Evolutionary conservation across 176 grass and related monocot species (phyloP).

Genomic region (Saccharum spontaneum): DNA sequence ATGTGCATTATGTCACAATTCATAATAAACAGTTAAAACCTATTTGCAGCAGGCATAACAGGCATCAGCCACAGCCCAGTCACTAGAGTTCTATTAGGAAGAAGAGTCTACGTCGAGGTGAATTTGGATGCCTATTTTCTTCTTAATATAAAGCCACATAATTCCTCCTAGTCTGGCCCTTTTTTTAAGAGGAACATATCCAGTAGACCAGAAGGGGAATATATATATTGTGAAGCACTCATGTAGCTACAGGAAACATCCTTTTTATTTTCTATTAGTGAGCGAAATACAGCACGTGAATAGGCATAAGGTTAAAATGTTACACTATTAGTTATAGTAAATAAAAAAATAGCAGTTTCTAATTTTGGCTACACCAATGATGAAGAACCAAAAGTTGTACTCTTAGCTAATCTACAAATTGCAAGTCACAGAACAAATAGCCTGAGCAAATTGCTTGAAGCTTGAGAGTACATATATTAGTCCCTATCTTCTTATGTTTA

Average conservation of each 20-base stretch:
- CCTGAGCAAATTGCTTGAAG: not conserved
- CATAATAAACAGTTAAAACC: not conserved
- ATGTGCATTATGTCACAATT: slow-evolving; percentile 21
- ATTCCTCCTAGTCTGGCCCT: not conserved
- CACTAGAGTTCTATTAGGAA: not conserved
- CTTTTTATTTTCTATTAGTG: not conserved
- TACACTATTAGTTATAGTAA: not conserved
- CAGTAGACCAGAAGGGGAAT: not conserved
- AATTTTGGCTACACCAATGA: slow-evolving; percentile 5
- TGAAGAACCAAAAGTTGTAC: not conserved
- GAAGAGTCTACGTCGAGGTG: not conserved
- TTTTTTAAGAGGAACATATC: slow-evolving; percentile 14
- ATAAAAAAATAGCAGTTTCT: not conserved
- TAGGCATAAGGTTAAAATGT: not conserved
- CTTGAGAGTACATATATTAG: not conserved
- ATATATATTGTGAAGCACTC: not conserved
- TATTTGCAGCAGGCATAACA: not conserved
- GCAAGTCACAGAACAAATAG: not conserved
- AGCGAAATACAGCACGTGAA: slow-evolving; percentile 4
- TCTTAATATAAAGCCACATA: not conserved
- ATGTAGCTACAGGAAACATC: not conserved
- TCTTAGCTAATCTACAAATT: not conserved
- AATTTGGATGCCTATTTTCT: not conserved
- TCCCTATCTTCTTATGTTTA: not conserved
- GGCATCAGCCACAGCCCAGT: not conserved